phyloP scores from a whole-genome alignment of 768 basidiomycete genomes.

The Chalciporus piperatus region DNA sequence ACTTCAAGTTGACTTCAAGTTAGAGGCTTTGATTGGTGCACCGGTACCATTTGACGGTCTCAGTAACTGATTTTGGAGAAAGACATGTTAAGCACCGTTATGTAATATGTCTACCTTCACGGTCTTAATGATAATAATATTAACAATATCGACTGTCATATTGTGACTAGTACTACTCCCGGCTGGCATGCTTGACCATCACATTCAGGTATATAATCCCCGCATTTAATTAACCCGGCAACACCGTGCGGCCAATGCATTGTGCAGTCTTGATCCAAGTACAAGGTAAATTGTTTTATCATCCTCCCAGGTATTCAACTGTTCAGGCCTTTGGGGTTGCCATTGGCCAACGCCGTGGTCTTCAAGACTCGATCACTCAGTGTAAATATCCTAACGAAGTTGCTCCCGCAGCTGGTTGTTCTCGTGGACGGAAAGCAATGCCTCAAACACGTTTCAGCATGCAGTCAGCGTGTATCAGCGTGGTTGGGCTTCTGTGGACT shows the following conservation, averaged over 20 bases:
- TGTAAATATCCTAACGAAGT: not conserved
- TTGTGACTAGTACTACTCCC: too few relatives aligned
- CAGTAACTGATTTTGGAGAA: too few relatives aligned
- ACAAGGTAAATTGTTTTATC: not conserved
- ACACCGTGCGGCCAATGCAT: not conserved
- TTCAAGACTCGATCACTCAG: not conserved
- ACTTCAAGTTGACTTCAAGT: too few relatives aligned
- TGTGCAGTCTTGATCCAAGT: not conserved
- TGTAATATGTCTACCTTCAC: too few relatives aligned
- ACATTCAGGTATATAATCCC: too few relatives aligned
- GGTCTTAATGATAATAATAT: too few relatives aligned
- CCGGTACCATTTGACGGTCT: too few relatives aligned
- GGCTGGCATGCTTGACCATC: too few relatives aligned
- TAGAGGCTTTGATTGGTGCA: too few relatives aligned
- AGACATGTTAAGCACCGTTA: too few relatives aligned
- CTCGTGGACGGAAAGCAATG: slow-evolving; percentile 21
- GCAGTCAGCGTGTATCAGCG: slow-evolving; percentile 17
- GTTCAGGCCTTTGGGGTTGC: not conserved
- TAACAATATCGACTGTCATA: too few relatives aligned
- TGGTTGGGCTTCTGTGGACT: slow-evolving; percentile 20
- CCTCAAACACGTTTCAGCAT: slow-evolving; percentile 31
- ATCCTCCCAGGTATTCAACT: not conserved
- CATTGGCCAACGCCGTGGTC: not conserved
- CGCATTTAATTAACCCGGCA: not conserved
- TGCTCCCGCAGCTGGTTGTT: slow-evolving; percentile 5